Evolutionary conservation across 345 rosid genomes (phyloP), one percentile per base, ranked within the genome.

Genomic region (Pistacia atlantica): DNA sequence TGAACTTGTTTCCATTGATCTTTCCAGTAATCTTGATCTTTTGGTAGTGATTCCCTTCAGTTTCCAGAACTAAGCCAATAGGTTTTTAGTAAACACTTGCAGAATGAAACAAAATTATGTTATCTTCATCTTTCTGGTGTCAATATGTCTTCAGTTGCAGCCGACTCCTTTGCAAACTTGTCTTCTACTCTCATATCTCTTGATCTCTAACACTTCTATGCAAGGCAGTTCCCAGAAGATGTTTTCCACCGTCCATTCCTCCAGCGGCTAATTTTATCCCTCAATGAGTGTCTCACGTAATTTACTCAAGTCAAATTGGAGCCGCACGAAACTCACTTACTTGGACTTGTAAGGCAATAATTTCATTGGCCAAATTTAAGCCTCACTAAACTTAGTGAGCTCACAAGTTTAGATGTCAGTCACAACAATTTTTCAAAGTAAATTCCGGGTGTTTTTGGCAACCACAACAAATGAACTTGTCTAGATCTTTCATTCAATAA

Each of bases 101-200:
- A 42, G 46, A 42, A 59, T 12, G 13, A 20, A 59, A 59, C 31
- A 5, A n/a, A 58, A 6, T 20, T 58, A 22, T 3, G 31, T 17
- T 20, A 18, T 58, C 63, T 58, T 58, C 28, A 20, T 58, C 63
- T 58, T 58, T 12, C 20, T 12, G 6, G 6, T 11, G 31, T 58
- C 1, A 5, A 58, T 20, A 3, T 58, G 63, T 20, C 33, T 42
- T 42, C 46, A 6, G 46, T 38, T 42, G 8, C 46, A 42, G 8
- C 0, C 8, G 6, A 1, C 8, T 59, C 63, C 13, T 59, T 59
- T 7, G 11, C 12, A 8, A 62, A 31, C n/a, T 1, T 62, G 17
- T 62, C 66, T 31, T 62, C 66, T 62, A 25, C 66, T 25, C 22
- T 62, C 11, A 62, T 13, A 25, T 62, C 66, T 62, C 66, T 62